Evolutionary conservation across 78 protist species (phyloP).

Genomic region (Speleostelium caveatum): DNA sequence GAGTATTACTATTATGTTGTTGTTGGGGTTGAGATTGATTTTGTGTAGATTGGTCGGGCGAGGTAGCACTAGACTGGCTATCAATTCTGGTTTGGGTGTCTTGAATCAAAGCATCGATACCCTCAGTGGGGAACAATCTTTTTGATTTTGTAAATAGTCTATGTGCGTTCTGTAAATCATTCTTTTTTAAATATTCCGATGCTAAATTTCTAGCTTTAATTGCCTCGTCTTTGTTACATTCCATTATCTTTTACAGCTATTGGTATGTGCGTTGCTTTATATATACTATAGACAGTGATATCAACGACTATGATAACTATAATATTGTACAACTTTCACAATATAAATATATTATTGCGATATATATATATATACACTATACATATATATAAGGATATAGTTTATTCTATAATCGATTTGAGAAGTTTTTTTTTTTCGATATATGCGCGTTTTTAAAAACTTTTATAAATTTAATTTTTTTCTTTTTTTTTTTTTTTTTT

Average conservation of each 20-base stretch:
- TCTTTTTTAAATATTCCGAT: not conserved
- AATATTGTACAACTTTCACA: not conserved
- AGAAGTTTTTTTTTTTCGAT: not conserved
- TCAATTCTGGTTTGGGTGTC: not conserved
- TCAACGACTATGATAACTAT: too few species aligned
- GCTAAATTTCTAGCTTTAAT: conserved; percentile 1
- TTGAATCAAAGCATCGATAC: not conserved
- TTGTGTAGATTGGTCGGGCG: not conserved
- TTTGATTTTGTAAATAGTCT: not conserved
- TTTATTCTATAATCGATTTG: not conserved
- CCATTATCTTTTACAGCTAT: not conserved
- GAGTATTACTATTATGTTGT: not conserved
- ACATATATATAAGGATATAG: too few species aligned
- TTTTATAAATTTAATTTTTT: too few species aligned
- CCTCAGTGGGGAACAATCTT: conserved; percentile 8
- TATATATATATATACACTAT: not conserved
- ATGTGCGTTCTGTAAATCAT: not conserved
- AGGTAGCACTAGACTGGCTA: too few species aligned
- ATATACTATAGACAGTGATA: not conserved
- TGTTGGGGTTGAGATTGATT: not conserved
- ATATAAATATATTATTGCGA: too few species aligned
- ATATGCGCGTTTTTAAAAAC: not conserved
- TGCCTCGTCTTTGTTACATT: conserved; percentile 49
- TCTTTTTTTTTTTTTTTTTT: too few species aligned
- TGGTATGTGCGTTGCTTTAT: not conserved